phyloP scores from a whole-genome alignment of 768 basidiomycete species.

The Solioccasus polychromus region DNA sequence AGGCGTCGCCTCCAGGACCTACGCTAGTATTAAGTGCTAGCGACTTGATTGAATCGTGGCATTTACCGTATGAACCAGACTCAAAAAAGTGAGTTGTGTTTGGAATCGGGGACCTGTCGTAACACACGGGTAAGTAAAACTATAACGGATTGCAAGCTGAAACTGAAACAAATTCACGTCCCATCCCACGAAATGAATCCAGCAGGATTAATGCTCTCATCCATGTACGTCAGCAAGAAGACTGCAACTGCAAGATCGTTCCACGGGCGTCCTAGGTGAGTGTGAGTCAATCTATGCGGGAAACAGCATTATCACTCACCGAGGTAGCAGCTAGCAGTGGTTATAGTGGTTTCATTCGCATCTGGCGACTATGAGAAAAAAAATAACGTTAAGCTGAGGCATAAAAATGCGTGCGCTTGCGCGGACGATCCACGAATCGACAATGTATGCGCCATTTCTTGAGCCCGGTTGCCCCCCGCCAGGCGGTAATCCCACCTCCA shows the following conservation, averaged over 20 bases:
- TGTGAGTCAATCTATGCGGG: background rate
- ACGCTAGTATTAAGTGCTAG: background rate
- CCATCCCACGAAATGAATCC: constrained; percentile 57
- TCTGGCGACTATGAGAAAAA: constrained; percentile 52
- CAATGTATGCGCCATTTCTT: constrained; percentile 52
- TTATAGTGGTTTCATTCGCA: constrained; percentile 48
- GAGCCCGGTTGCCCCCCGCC: constrained; percentile 49
- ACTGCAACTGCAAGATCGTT: constrained; percentile 56
- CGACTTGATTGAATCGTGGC: background rate
- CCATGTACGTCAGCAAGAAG: constrained; percentile 56
- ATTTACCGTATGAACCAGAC: constrained; percentile 48
- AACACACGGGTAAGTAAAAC: background rate
- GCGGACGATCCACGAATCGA: constrained; percentile 52
- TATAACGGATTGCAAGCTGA: too few relatives aligned
- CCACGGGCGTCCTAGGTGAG: constrained; percentile 49
- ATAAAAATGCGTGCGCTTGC: constrained; percentile 32
- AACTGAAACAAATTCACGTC: constrained; percentile 12
- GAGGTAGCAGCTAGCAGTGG: constrained; percentile 46
- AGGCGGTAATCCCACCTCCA: constrained; percentile 64
- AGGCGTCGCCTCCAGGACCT: constrained; percentile 54
- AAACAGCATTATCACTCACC: constrained; percentile 32
- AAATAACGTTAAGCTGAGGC: background rate
- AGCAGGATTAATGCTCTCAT: constrained; percentile 46
- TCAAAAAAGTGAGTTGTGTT: constrained; percentile 61
- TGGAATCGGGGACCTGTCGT: constrained; percentile 46